Evolutionary conservation across 106 monocot species (phyloP).

Genomic region (Platanthera guangdongensis): DNA sequence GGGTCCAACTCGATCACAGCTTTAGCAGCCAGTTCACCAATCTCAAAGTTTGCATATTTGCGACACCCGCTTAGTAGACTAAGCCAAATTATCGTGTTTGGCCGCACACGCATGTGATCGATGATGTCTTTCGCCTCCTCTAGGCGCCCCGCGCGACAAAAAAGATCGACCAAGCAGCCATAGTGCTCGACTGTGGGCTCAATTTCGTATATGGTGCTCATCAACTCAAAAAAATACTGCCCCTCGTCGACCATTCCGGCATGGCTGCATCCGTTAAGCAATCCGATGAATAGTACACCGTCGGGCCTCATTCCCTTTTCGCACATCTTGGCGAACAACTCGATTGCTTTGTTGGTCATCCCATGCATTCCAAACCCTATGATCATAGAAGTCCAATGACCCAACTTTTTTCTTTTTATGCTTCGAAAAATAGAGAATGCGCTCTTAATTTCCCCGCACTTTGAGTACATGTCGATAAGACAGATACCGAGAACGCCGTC

Average conservation of each 20-base stretch:
- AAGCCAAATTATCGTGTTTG: constrained; percentile 19
- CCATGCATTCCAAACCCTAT: constrained; percentile 22
- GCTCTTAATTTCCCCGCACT: constrained; percentile 19
- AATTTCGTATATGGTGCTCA: constrained; percentile 10
- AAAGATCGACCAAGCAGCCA: constrained; percentile 11
- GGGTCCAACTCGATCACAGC: constrained; percentile 9
- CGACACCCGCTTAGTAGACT: constrained; percentile 14
- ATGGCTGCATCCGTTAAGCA: constrained; percentile 20
- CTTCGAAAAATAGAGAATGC: constrained; percentile 5
- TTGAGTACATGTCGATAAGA: constrained; percentile 22
- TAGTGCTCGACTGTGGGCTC: constrained; percentile 18
- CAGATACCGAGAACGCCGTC: constrained; percentile 17
- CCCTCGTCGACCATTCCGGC: constrained; percentile 22
- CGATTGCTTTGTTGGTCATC: constrained; percentile 8
- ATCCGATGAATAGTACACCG: constrained; percentile 9
- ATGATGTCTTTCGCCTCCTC: constrained; percentile 10
- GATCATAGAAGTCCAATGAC: constrained; percentile 25
- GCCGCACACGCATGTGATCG: constrained; percentile 15
- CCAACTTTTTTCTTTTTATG: constrained; percentile 16
- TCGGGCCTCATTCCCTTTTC: constrained; percentile 9
- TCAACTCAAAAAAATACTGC: constrained; percentile 11
- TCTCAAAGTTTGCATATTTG: constrained; percentile 7
- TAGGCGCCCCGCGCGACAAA: constrained; percentile 11
- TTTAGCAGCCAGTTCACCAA: constrained; percentile 19
- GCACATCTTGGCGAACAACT: constrained; percentile 12